Base-by-base conservation (phyloP, 2,329 filamentous ascomycete genomes). In the Hypoxylon sp. region DNA sequence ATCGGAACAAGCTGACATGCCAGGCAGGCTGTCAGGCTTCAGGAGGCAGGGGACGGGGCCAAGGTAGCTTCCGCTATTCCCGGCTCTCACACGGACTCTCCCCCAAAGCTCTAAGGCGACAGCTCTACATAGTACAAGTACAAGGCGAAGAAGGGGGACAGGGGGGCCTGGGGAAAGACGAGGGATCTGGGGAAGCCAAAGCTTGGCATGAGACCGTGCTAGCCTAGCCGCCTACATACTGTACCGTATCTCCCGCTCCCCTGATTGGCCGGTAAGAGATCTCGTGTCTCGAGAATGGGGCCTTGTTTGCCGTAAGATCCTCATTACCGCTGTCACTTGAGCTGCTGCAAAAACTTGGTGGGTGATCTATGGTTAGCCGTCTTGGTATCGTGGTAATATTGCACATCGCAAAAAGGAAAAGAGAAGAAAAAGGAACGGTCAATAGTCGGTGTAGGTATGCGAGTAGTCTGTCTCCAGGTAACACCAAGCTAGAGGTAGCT, bases 41-140 rank as follows among this genome's bases (percentile, higher is more conserved):
- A 50, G 41, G 49, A 37, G n/a, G n/a, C n/a, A n/a, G 48, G 40
- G 40, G 41, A 43, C 29, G 38, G 38, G 40, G 20, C 35, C 58
- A 49, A 35, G 54, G 57, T 67, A 59, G 63, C 59, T 58, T 54
- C 49, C 59, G 51, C 33, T 26, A 35, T 33, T 60, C 56, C 65
- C 61, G 60, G 45, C 58, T 60, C 48, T 57, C 51, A 56, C 49
- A 56, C 49, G 37, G 26, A 29, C 51, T 64, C 49, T 58, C 57
- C 48, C n/a, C n/a, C n/a, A n/a, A n/a, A n/a, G n/a, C n/a, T n/a
- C n/a, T n/a, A n/a, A n/a, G n/a, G n/a, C n/a, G n/a, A n/a, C n/a
- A n/a, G n/a, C n/a, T n/a, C n/a, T n/a, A n/a, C n/a, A n/a, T n/a
- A n/a, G n/a, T n/a, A n/a, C n/a, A n/a, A n/a, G n/a, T n/a, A n/a